phyloP scores from a whole-genome alignment of 2,329 filamentous ascomycete species.

The Aureobasidium sp. region DNA sequence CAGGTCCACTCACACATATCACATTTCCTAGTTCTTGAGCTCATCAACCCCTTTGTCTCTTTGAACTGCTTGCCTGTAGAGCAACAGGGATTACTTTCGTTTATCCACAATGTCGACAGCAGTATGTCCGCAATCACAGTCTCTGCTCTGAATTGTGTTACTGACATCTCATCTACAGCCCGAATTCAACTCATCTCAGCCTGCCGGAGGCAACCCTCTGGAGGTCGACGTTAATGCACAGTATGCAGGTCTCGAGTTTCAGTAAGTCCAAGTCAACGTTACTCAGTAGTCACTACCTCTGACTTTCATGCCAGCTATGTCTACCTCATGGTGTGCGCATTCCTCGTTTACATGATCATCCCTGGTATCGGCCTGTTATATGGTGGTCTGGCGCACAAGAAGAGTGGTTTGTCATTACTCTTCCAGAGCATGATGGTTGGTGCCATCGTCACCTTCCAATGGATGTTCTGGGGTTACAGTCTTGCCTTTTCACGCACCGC shows the following conservation, averaged over 20 bases:
- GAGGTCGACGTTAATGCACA: constrained; percentile 49
- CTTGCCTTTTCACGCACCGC: constrained; percentile 53
- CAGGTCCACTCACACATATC: neutral
- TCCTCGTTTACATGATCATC: constrained; percentile 58
- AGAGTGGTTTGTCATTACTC: constrained; percentile 52
- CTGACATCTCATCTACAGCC: constrained; percentile 18
- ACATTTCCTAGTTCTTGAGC: neutral
- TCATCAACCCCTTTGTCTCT: neutral
- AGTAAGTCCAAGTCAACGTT: constrained; percentile 34
- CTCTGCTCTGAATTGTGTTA: neutral
- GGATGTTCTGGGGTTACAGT: constrained; percentile 54
- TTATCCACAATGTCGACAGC: neutral
- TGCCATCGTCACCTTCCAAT: constrained; percentile 44
- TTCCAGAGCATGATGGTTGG: constrained; percentile 54
- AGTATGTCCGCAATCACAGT: neutral
- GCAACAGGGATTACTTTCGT: neutral
- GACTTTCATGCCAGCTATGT: constrained; percentile 32
- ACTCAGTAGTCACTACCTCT: neutral
- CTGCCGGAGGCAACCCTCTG: constrained; percentile 47
- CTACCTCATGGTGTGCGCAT: constrained; percentile 50
- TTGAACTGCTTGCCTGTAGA: neutral
- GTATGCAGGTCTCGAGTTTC: constrained; percentile 50
- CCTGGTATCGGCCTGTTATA: constrained; percentile 58
- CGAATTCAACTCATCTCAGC: constrained; percentile 33
- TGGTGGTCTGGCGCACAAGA: constrained; percentile 53